Base-by-base conservation (phyloP, 306 rosid genomes). In the Lupinus albus region DNA sequence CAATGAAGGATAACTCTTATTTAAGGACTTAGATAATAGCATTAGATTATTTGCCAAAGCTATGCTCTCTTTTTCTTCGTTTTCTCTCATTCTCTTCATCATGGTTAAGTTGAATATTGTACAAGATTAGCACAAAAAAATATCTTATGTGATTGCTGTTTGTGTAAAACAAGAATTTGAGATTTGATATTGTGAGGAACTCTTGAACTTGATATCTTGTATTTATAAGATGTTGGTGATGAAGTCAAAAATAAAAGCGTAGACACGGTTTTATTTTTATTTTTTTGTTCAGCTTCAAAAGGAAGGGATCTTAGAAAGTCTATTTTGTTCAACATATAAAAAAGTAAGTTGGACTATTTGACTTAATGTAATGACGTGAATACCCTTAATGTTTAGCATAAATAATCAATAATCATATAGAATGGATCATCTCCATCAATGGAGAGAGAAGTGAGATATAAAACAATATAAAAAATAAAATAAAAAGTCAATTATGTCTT, bases 41-140 rank as follows among this genome's bases (percentile, higher is more conserved):
- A 81, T 50, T 0, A 73, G 62, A 63, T 20, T 64, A 6, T 45
- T 73, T 1, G 77, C 75, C 25, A 81, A 21, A 39, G 59, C 71
- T 0, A 77, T 44, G 10, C 72, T 71, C 70, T 54, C 71, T 17
- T 17, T 20, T 8, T 15, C 70, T 36, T 49, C 77, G 2, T 18
- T 72, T 48, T 76, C 77, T 80, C 72, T 65, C 10, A 28, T 58
- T 69, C 90, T 81, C 83, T 87, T 88, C 51, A 49, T 60, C 39
- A 54, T 60, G 30, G 11, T 7, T 65, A 71, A 1, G 30, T 25
- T 78, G 4, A 36, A 14, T 28, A 11, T 39, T 4, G 11, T 39
- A 39, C 11, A 9, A 39, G 45, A 39, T 12, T 4, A 1, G 17
- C 4, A 28, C 9, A 21, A 53, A 12, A 5, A 46, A 12, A 25